Conservation (phyloP, 305 asterid genomes). For the Fraxinus angustifolia region DNA sequence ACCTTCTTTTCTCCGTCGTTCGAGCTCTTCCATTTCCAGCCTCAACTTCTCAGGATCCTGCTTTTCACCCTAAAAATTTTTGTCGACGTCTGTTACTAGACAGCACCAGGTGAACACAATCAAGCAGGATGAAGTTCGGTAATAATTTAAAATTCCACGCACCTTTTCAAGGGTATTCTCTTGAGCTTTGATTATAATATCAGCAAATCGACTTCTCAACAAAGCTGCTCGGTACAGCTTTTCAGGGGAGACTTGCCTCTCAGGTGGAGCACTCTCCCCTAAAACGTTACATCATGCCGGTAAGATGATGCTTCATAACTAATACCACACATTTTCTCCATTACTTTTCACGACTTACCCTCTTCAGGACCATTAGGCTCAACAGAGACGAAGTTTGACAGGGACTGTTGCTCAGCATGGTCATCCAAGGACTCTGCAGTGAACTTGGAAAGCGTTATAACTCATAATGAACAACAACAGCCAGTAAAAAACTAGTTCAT, state of each 20-base stretch:
- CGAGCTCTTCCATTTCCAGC: conserved; percentile 66
- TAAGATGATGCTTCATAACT: conserved; percentile 54
- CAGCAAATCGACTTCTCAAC: conserved; percentile 70
- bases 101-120: neutral
- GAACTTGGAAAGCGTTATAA: neutral
- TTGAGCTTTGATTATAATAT: conserved; percentile 72
- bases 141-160: conserved; percentile 17
- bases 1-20: conserved; percentile 75
- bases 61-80: conserved; percentile 48
- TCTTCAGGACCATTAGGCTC: conserved; percentile 44
- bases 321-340: conserved; percentile 52
- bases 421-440: conserved; percentile 35
- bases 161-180: conserved; percentile 59
- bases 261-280: conserved; percentile 71
- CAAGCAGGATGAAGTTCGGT: conserved; percentile 13
- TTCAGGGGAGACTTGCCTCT: conserved; percentile 79
- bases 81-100: conserved; percentile 14
- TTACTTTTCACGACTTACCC: conserved; percentile 65
- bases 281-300: conserved; percentile 49
- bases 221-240: conserved; percentile 84
- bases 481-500: conserved; percentile 3
- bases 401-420: conserved; percentile 37
- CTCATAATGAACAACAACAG: neutral
- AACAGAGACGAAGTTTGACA: conserved; percentile 32
- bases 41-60: conserved; percentile 57